Evolutionary conservation across 1,284 basidiomycete genomes (phyloP).

Genomic region (Phellopilus nigrolimitatus): DNA sequence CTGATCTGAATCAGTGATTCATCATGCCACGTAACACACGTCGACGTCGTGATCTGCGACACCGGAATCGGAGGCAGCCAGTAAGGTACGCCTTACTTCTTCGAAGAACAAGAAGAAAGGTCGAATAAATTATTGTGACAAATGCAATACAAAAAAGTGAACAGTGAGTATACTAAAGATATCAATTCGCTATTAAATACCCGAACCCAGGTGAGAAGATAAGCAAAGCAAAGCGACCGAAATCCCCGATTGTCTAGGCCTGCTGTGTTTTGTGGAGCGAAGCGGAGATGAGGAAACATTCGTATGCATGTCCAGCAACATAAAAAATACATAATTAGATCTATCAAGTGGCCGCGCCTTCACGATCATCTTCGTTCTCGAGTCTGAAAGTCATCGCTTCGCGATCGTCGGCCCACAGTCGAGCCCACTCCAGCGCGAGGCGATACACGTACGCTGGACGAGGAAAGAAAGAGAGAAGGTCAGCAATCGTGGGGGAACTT

Average conservation of each 20-base stretch:
- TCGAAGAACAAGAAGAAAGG: background rate
- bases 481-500: background rate
- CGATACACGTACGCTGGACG: conserved; percentile 76
- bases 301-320: conserved; percentile 1
- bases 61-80: too few relatives aligned
- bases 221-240: background rate
- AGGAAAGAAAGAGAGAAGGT: conserved; percentile 12
- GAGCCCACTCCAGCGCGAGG: conserved; percentile 84
- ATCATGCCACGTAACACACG: too few relatives aligned
- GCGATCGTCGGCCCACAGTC: conserved; percentile 79
- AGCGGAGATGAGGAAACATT: background rate
- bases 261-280: background rate
- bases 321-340: conserved; percentile 19
- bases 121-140: background rate
- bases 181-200: conserved; percentile 1
- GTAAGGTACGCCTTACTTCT: too few relatives aligned
- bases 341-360: conserved; percentile 5
- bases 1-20: too few relatives aligned
- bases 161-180: background rate
- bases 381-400: conserved; percentile 54
- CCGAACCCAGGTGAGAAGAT: background rate
- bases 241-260: background rate
- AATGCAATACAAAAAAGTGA: background rate
- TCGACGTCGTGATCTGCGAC: background rate
- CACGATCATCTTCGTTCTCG: background rate